Conservation (phyloP, 257 asterid genomes). For the Solanum peruvianum region DNA sequence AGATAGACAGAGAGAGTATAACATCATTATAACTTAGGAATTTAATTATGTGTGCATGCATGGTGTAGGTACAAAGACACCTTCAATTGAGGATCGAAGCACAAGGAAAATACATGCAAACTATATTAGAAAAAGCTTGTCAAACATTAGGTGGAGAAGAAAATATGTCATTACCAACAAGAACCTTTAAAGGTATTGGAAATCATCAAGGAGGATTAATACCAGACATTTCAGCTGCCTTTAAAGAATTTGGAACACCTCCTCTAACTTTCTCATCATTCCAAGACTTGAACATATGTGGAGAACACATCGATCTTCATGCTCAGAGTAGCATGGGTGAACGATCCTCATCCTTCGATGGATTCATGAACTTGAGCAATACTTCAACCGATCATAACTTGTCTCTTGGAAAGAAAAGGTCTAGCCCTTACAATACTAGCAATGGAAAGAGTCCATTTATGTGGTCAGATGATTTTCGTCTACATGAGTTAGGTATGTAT, state of each 20-base stretch:
- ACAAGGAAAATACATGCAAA: slow-evolving; percentile 98
- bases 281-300: slow-evolving; percentile 83
- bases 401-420: slow-evolving; percentile 42
- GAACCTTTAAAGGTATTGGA: slow-evolving; percentile 21
- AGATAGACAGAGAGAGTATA: neutral
- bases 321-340: slow-evolving; percentile 22
- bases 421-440: slow-evolving; percentile 28
- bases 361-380: slow-evolving; percentile 11
- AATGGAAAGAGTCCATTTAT: slow-evolving; percentile 46
- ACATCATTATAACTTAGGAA: neutral
- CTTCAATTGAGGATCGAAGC: slow-evolving; percentile 94
- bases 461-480: slow-evolving; percentile 66
- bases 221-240: slow-evolving; percentile 24
- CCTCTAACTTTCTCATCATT: slow-evolving; percentile 49
- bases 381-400: slow-evolving; percentile 14
- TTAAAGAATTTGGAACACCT: slow-evolving; percentile 28
- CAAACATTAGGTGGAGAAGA: slow-evolving; percentile 88
- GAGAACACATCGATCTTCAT: slow-evolving; percentile 42
- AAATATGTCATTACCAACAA: slow-evolving; percentile 20
- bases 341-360: slow-evolving; percentile 29
- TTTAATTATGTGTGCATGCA: slow-evolving; percentile 22
- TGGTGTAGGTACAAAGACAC: slow-evolving; percentile 82
- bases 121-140: slow-evolving; percentile 85
- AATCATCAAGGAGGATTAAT: slow-evolving; percentile 13
- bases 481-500: slow-evolving; percentile 24